Base-by-base conservation (phyloP, 2,329 filamentous ascomycete genomes). In the Shiraia sp. region DNA sequence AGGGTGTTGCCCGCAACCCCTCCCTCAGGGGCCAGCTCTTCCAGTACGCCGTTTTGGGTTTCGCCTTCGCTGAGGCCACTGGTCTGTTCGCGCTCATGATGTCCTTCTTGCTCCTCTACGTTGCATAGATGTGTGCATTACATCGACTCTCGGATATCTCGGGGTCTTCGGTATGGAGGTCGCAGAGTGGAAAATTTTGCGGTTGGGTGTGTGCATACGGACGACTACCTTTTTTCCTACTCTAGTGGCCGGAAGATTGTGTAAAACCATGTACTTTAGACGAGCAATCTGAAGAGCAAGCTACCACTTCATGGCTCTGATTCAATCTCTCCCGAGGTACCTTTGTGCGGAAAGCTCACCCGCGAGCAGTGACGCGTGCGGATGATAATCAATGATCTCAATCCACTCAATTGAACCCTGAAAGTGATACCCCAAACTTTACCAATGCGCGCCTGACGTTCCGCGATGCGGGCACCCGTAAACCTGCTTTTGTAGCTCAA, bases 1-100 rank as follows among this genome's bases (percentile, higher is more conserved):
- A 88, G 77, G 85, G 85, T 79, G 88, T 93, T 75, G 88, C 89
- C 80, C 88, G 89, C 80, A 95, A 95, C 88, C 89, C 89, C 71
- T 87, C 87, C 72, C 88, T 95, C 79, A 87, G 88, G 80, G 89
- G 88, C 75, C 90, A 95, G 84, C 88, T 95, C 72, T 95, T 93
- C 87, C 88, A 87, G 65, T 92, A 93, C 79, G 88, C 88, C 83
- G 92, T 93, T 87, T 80, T 93, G 72, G 88, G 89, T 80, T 93
- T 93, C 80, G 89, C 88, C 73, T 93, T 93, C 86, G 88, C 91
- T 76, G 89, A 93, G 76, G 88, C 89, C 79, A 90, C 88, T 67
- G 87, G 86, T 69, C 73, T 79, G 47, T 79, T 79, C 72, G 76
- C 77, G 53, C 72, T 79, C 62, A 76, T 75, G 73, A 73, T 75